These are phyloP conservation scores for Stephania yunnanensis DNA, from an alignment of 164 flowering plant species.

Conservation along the genomic window DNA sequence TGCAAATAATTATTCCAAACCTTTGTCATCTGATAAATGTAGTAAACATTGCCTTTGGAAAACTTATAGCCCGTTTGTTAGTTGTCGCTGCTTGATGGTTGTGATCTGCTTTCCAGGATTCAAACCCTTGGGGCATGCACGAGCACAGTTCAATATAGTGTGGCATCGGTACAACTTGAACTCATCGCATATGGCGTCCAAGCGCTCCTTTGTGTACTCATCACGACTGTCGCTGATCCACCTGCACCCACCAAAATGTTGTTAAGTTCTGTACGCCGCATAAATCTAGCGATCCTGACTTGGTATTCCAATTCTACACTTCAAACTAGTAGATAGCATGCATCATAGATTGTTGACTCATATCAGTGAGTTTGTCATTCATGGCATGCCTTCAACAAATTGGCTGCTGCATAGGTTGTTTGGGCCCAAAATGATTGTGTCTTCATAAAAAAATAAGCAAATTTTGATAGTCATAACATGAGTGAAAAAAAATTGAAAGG, in stretches of 20 bases:
- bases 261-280: too few relatives aligned
- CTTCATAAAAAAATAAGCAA: too few relatives aligned
- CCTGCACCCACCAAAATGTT: constrained; percentile 32
- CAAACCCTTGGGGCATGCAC: constrained; percentile 97
- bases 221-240: constrained; percentile 98
- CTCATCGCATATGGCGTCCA: constrained; percentile 77
- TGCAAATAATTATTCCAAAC: neutral
- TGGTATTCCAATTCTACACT: neutral
- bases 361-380: too few relatives aligned
- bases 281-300: neutral
- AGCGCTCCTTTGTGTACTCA: constrained; percentile 64
- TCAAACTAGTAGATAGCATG: neutral
- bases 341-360: too few relatives aligned
- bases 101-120: constrained; percentile 89
- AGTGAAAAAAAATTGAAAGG: too few relatives aligned
- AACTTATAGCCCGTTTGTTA: constrained; percentile 9
- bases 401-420: too few relatives aligned
- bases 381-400: too few relatives aligned
- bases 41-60: neutral
- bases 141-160: constrained; percentile 91
- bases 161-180: constrained; percentile 97
- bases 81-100: constrained; percentile 68
- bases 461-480: too few relatives aligned
- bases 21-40: neutral
- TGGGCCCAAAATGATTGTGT: too few relatives aligned